Percentiles rank a stretch among this genome's conserved stretches.
These are phyloP conservation scores for Lipomyces oligophaga DNA, from an alignment of 805 yeast species.

Conservation along the genomic window DNA sequence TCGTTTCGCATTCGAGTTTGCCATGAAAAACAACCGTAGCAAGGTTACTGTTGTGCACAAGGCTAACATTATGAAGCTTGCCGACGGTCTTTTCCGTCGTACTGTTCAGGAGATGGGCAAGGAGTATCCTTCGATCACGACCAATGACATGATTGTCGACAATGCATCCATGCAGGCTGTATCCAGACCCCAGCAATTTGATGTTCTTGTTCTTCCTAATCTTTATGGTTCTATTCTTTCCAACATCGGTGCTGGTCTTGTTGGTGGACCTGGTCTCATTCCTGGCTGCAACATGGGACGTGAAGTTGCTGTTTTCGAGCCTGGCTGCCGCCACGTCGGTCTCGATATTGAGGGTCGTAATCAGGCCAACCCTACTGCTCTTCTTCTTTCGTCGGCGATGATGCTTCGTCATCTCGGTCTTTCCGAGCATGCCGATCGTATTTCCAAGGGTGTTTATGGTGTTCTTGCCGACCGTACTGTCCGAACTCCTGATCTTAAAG, in stretches of 20 bases:
- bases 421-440: slow-evolving; percentile 76
- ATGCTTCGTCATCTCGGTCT: slow-evolving; percentile 94
- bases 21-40: slow-evolving; percentile 85
- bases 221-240: slow-evolving; percentile 96
- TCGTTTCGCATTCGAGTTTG: slow-evolving; percentile 94
- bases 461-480: slow-evolving; percentile 84
- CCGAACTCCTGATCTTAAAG: slow-evolving; percentile 90
- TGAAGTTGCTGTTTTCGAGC: slow-evolving; percentile 96
- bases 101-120: slow-evolving; percentile 85
- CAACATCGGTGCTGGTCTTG: slow-evolving; percentile 94
- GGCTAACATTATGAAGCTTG: slow-evolving; percentile 98
- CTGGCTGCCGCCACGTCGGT: slow-evolving; percentile 97
- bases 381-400: slow-evolving; percentile 87
- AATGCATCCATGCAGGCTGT: slow-evolving; percentile 99
- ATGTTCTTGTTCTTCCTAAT: slow-evolving; percentile 96
- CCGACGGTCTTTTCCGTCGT: slow-evolving; percentile 95
- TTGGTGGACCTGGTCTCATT: slow-evolving; percentile 98
- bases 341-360: slow-evolving; percentile 91
- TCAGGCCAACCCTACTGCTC: slow-evolving; percentile 97
- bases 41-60: slow-evolving; percentile 95
- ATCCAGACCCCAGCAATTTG: slow-evolving; percentile 96
- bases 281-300: slow-evolving; percentile 99
- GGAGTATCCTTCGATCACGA: slow-evolving; percentile 75
- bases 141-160: slow-evolving; percentile 93
- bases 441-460: slow-evolving; percentile 81